phyloP scores from a whole-genome alignment of 139 green algal species.

The Coelastrella sp. region DNA sequence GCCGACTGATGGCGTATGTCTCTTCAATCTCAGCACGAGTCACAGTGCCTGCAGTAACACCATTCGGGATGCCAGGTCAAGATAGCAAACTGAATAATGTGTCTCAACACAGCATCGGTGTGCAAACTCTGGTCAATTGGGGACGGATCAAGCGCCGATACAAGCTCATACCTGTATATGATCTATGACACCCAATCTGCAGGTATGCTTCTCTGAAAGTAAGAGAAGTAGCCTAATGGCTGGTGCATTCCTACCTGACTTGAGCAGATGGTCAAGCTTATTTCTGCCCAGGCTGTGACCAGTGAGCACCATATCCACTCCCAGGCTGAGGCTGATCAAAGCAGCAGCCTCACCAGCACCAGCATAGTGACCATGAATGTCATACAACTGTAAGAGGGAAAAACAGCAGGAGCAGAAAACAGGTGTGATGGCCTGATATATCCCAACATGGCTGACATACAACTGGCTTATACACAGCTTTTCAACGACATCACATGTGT shows the following conservation, averaged over 20 bases:
- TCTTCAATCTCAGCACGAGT: slow-evolving; percentile 85
- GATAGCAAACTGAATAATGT: neutral
- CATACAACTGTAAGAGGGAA: slow-evolving; percentile 50
- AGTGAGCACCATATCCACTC: slow-evolving; percentile 93
- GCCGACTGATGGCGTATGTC: slow-evolving; percentile 89
- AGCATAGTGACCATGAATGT: slow-evolving; percentile 81
- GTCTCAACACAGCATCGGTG: too few species aligned
- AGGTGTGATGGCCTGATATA: too few species aligned
- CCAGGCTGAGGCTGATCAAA: slow-evolving; percentile 81
- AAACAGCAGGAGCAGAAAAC: neutral
- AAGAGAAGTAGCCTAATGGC: neutral
- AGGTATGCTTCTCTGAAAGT: neutral
- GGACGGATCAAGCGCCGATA: too few species aligned
- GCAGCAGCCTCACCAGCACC: slow-evolving; percentile 86
- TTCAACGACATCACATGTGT: too few species aligned
- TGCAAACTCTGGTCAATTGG: too few species aligned
- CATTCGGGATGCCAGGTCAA: neutral
- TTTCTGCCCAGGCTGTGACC: slow-evolving; percentile 94
- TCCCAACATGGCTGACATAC: too few species aligned
- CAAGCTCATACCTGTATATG: too few species aligned
- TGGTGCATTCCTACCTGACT: slow-evolving; percentile 55
- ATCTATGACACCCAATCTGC: too few species aligned
- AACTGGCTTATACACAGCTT: too few species aligned
- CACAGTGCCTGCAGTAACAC: slow-evolving; percentile 67
- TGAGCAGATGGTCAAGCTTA: slow-evolving; percentile 95